A percentile compares a stretch with the other conserved stretches of the same genome.
Evolutionary conservation across 192 early-diverging fungal species (phyloP).

Genomic region (Kappamyces sp.): DNA sequence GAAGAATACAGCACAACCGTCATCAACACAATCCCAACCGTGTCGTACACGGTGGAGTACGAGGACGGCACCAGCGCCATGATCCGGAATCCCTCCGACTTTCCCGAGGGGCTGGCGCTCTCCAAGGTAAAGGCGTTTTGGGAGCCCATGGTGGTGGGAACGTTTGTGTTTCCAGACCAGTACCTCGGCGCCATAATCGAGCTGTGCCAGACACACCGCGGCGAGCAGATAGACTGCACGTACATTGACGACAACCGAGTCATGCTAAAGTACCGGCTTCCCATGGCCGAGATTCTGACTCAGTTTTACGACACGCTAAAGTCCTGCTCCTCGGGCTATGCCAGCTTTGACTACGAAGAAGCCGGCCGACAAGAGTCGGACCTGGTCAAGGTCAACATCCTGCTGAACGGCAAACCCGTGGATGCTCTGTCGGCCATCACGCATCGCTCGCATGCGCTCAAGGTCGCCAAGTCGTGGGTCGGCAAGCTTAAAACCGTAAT

Average conservation of each 20-base stretch:
- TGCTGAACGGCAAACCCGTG: slow-evolving; percentile 85
- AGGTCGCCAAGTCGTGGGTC: slow-evolving; percentile 75
- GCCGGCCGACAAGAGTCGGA: slow-evolving; percentile 77
- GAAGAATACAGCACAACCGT: slow-evolving; percentile 88
- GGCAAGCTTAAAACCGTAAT: slow-evolving; percentile 77
- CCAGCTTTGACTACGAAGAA: slow-evolving; percentile 94
- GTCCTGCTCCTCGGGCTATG: slow-evolving; percentile 82
- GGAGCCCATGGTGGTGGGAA: slow-evolving; percentile 93
- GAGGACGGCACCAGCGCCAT: slow-evolving; percentile 43
- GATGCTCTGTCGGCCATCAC: slow-evolving; percentile 88
- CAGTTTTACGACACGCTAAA: slow-evolving; percentile 96
- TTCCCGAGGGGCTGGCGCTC: slow-evolving; percentile 71
- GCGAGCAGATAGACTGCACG: slow-evolving; percentile 80
- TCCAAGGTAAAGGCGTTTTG: slow-evolving; percentile 49
- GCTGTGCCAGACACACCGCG: slow-evolving; percentile 64
- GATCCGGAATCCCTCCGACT: slow-evolving; percentile 81
- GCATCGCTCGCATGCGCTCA: slow-evolving; percentile 64
- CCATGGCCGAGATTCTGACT: slow-evolving; percentile 88
- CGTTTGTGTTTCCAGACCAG: slow-evolving; percentile 75
- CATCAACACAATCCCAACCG: slow-evolving; percentile 88
- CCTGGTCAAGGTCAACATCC: slow-evolving; percentile 83
- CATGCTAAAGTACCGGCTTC: slow-evolving; percentile 79
- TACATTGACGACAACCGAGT: slow-evolving; percentile 75
- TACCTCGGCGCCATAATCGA: slow-evolving; percentile 48
- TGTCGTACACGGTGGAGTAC: slow-evolving; percentile 65